Conservation (phyloP, 805 yeast species). For the Spathaspora sp. region DNA sequence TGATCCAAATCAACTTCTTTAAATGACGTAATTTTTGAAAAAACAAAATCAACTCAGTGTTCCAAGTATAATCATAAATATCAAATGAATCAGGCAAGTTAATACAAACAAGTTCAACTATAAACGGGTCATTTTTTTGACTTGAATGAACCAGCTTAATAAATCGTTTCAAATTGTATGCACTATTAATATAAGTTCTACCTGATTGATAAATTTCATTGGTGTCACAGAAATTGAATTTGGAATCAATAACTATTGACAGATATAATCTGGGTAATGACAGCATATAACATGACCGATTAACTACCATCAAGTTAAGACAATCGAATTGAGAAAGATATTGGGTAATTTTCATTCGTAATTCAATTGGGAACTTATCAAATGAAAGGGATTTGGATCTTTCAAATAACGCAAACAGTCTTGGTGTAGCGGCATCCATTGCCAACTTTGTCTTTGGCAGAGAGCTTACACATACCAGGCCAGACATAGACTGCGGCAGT, state of each 20-base stretch:
- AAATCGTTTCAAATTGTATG: constrained; percentile 37
- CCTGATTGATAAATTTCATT: constrained; percentile 9
- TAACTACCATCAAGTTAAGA: constrained; percentile 25
- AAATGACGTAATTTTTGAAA: constrained; percentile 21
- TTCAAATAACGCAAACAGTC: background rate
- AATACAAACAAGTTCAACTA: constrained; percentile 27
- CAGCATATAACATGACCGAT: constrained; percentile 23
- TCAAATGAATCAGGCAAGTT: constrained; percentile 42
- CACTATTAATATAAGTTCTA: constrained; percentile 30
- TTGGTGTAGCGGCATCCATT: background rate
- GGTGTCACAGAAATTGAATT: constrained; percentile 29
- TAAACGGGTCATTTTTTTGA: constrained; percentile 1
- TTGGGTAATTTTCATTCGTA: constrained; percentile 27
- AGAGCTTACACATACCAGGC: background rate
- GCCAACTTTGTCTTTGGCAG: background rate
- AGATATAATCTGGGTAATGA: constrained; percentile 36
- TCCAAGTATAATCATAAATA: constrained; percentile 28
- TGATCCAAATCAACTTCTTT: constrained; percentile 29
- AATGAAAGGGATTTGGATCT: constrained; percentile 6
- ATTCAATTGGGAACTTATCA: constrained; percentile 35
- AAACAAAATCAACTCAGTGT: constrained; percentile 19
- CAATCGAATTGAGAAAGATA: constrained; percentile 37
- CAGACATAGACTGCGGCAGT: background rate
- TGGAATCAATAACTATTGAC: constrained; percentile 35
- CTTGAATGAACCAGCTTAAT: constrained; percentile 14